Conservation (phyloP, 345 rosid species). For the Aquilaria sinensis region DNA sequence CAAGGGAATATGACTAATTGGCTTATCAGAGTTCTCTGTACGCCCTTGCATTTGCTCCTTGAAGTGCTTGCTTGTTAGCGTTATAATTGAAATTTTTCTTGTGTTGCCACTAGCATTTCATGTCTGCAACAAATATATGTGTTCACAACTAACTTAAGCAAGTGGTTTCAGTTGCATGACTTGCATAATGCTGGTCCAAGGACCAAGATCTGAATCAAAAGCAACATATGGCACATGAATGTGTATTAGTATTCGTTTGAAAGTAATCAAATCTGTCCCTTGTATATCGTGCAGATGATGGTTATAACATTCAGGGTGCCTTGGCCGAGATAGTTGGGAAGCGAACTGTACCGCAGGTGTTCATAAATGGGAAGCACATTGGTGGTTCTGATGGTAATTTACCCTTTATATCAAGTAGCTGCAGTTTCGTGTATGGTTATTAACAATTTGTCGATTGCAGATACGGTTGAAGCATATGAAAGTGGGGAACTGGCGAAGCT, state of each 20-base stretch:
- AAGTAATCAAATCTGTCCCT: background rate
- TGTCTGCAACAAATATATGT: background rate
- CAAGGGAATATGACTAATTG: too few relatives aligned
- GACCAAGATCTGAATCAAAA: too few relatives aligned
- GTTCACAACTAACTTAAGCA: background rate
- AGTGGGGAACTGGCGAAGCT: slow-evolving; percentile 68
- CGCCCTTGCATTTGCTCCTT: too few relatives aligned
- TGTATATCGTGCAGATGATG: slow-evolving; percentile 54
- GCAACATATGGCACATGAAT: too few relatives aligned
- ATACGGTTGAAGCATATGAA: slow-evolving; percentile 68
- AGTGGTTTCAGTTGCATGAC: background rate
- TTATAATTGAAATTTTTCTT: too few relatives aligned
- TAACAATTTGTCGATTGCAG: slow-evolving; percentile 26
- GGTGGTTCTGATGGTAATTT: slow-evolving; percentile 90
- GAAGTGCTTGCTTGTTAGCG: too few relatives aligned
- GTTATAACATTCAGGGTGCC: slow-evolving; percentile 61
- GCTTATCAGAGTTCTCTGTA: too few relatives aligned
- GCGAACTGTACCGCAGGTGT: slow-evolving; percentile 93
- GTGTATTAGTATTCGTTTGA: background rate
- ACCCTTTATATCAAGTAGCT: background rate
- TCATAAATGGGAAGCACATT: slow-evolving; percentile 73
- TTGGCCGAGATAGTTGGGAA: slow-evolving; percentile 50
- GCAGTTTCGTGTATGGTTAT: background rate
- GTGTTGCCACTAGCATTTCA: too few relatives aligned
- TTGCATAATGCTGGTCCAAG: too few relatives aligned